Evolutionary conservation across 1,284 basidiomycete species (phyloP), one percentile per base, ranked within the genome.

Genomic region (Hemileia vastatrix): DNA sequence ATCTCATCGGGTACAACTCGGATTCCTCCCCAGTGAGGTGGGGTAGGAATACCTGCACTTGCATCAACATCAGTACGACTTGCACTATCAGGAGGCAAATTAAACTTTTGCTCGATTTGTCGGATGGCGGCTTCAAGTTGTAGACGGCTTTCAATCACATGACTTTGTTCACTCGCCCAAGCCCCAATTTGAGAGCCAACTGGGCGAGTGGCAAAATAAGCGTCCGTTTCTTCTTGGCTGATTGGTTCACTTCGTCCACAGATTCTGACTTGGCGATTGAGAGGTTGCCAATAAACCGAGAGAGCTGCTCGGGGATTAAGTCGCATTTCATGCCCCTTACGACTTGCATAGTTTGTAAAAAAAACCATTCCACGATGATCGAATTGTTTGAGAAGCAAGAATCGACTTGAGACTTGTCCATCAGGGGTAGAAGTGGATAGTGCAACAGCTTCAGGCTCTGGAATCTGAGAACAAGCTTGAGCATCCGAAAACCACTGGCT

Each of bases 21-120:
- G 85, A 89, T 96, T 2, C 94, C 94, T 63, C 94, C 94, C 95
- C 95, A 99, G 76, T 89, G 89, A 5, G 88, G 86, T 1, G 94
- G 95, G 51, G 87, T 79, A 0, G 89, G 87, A 6, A 96, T 80
- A n/a, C 13, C 13, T 8, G 51, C 40, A 4, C 47, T 15, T 2
- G 44, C 9, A 55, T 84, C 54, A 44, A 15, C 43, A 3, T 66
- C 54, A 0, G 67, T 65, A 3, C 57, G 9, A 27, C 53, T 43
- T 21, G 53, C 40, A 52, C 50, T 53, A n/a, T 50, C 57, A 13
- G 79, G 79, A 4, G 78, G 73, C 6, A 82, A 78, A 13, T 79
- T 80, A 70, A 90, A 91, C 44, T 79, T 79, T 52, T 81, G 77
- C 72, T 85, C 81, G 8, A 86, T 74, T 67, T 81, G 79, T 60